Evolutionary conservation across 202 grass and related monocot species (phyloP).

Genomic region (Zoysia matrella): DNA sequence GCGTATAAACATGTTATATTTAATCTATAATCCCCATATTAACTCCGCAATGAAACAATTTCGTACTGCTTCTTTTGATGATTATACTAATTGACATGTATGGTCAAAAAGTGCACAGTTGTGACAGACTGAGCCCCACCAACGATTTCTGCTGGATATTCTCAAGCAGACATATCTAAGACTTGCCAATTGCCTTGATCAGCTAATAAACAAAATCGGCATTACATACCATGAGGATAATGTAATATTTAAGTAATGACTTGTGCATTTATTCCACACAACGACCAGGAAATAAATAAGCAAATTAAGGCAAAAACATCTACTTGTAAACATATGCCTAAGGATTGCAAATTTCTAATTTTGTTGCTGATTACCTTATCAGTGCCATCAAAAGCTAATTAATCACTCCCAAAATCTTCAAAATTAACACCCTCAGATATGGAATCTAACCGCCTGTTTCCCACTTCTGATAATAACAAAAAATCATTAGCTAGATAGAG

Average conservation of each 20-base stretch:
- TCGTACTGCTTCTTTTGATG: neutral
- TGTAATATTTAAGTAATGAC: neutral
- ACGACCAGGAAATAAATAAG: slow-evolving; percentile 22
- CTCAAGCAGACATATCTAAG: slow-evolving; percentile 1
- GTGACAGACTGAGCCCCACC: neutral
- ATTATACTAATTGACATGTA: neutral
- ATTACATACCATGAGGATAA: neutral
- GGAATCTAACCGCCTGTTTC: slow-evolving; percentile 84
- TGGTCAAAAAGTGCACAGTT: neutral
- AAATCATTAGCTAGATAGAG: slow-evolving; percentile 41
- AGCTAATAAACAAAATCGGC: neutral
- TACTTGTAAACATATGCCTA: slow-evolving; percentile 27
- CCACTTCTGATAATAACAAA: slow-evolving; percentile 58
- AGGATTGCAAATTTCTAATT: neutral
- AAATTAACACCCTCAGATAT: slow-evolving; percentile 93
- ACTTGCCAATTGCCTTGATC: slow-evolving; percentile 1
- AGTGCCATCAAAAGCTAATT: slow-evolving; percentile 41
- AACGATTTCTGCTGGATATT: neutral
- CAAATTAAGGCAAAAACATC: neutral
- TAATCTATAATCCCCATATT: neutral
- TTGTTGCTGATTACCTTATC: slow-evolving; percentile 53
- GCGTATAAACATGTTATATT: neutral
- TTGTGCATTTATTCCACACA: neutral
- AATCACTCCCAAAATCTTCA: slow-evolving; percentile 90
- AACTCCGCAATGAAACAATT: too few relatives aligned